Percentiles rank a stretch among this genome's conserved stretches.
phyloP scores from a whole-genome alignment of 1,284 basidiomycete species.

The Boletus subluridellus region DNA sequence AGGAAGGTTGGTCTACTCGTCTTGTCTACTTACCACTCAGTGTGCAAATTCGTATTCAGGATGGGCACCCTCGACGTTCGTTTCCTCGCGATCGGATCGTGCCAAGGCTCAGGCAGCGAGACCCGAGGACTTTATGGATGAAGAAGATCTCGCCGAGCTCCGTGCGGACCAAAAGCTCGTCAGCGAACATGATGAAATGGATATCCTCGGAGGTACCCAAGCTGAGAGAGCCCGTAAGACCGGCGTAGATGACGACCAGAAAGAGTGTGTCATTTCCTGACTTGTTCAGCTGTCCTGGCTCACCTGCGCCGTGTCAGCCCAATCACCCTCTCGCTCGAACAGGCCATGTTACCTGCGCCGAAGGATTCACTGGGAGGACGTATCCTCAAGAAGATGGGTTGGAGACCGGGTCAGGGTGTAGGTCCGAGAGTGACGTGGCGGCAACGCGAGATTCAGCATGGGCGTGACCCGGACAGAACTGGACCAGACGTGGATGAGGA shows the following conservation, averaged over 20 bases:
- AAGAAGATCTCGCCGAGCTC: slow-evolving; percentile 88
- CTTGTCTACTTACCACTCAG: neutral
- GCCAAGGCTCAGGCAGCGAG: slow-evolving; percentile 58
- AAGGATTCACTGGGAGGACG: slow-evolving; percentile 75
- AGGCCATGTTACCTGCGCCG: slow-evolving; percentile 56
- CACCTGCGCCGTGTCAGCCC: slow-evolving; percentile 42
- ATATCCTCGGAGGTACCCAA: slow-evolving; percentile 57
- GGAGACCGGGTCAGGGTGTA: slow-evolving; percentile 89
- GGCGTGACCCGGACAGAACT: slow-evolving; percentile 43
- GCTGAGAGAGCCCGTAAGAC: slow-evolving; percentile 40
- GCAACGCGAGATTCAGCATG: slow-evolving; percentile 70
- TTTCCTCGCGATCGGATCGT: slow-evolving; percentile 77
- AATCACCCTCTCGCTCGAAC: slow-evolving; percentile 57
- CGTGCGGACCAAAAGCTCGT: slow-evolving; percentile 70
- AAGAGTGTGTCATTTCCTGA: slow-evolving; percentile 51
- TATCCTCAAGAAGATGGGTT: slow-evolving; percentile 92
- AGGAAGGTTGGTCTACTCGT: slow-evolving; percentile 66
- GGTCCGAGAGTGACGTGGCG: slow-evolving; percentile 85
- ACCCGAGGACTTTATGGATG: slow-evolving; percentile 98
- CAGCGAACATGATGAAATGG: slow-evolving; percentile 74
- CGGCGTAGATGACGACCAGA: slow-evolving; percentile 42
- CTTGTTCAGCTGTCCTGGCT: neutral
- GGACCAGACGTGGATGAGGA: slow-evolving; percentile 65
- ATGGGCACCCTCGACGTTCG: slow-evolving; percentile 91
- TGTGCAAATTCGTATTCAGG: slow-evolving; percentile 46